These are phyloP conservation scores for Penicillium fuscoglaucum DNA, from an alignment of 2,329 filamentous ascomycete genomes.

Conservation along the genomic window DNA sequence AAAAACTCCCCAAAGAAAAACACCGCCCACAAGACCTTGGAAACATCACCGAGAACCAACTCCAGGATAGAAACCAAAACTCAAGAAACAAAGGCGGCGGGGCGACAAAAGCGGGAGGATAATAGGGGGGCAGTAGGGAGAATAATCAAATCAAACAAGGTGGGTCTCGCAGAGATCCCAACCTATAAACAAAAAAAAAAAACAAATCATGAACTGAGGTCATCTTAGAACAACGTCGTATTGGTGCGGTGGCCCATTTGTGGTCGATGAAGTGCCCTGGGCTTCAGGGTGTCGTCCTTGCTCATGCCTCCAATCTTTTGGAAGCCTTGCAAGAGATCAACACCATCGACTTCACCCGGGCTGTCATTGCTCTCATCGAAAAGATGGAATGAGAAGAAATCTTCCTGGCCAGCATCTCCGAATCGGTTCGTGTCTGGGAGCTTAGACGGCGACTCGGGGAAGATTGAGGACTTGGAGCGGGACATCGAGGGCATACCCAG, in stretches of 20 bases:
- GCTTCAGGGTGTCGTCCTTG: slow-evolving; percentile 37
- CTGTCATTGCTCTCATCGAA: slow-evolving; percentile 49
- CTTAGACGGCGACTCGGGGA: slow-evolving; percentile 45
- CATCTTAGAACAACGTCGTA: slow-evolving; percentile 34
- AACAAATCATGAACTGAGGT: not conserved
- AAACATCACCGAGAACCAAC: slow-evolving; percentile 20
- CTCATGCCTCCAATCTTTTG: slow-evolving; percentile 47
- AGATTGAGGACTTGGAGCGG: slow-evolving; percentile 37
- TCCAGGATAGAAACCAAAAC: slow-evolving; percentile 23
- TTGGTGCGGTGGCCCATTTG: slow-evolving; percentile 36
- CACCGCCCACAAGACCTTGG: slow-evolving; percentile 22
- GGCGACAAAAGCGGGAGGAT: not conserved
- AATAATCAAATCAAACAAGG: slow-evolving; percentile 4
- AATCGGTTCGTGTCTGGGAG: slow-evolving; percentile 34
- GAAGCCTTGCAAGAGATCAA: slow-evolving; percentile 51
- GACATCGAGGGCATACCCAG: slow-evolving; percentile 37
- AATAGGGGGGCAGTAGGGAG: slow-evolving; percentile 2
- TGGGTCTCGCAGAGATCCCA: slow-evolving; percentile 7
- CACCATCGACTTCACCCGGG: slow-evolving; percentile 45
- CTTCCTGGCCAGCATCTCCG: slow-evolving; percentile 42
- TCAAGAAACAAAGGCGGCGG: slow-evolving; percentile 7
- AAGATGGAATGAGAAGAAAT: slow-evolving; percentile 51
- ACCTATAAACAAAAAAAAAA: not conserved
- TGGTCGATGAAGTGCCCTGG: slow-evolving; percentile 33
- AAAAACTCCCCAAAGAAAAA: slow-evolving; percentile 33